Conservation (phyloP, 2,329 filamentous ascomycete genomes). For the Sporothrix phasma region DNA sequence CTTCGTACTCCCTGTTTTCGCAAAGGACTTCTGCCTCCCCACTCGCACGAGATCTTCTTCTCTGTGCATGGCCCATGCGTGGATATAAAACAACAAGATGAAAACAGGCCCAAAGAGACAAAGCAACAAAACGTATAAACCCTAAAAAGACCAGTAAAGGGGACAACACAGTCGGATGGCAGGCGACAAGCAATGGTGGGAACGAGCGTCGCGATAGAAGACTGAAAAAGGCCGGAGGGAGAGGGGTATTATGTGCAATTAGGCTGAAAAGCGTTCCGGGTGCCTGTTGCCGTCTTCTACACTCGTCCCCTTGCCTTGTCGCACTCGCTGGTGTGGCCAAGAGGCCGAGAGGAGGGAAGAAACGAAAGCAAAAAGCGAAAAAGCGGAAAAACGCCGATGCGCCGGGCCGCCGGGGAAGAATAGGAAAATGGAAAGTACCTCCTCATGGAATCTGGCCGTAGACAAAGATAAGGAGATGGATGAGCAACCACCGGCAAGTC, state of each 20-base stretch:
- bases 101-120: neutral
- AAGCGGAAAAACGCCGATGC: neutral
- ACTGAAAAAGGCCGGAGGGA: neutral
- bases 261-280: neutral
- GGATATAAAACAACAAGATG: conserved; percentile 1
- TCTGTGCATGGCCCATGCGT: neutral
- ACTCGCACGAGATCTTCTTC: neutral
- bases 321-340: no score
- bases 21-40: neutral
- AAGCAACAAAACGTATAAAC: neutral
- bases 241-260: neutral
- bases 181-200: neutral
- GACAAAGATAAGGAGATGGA: neutral
- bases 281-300: neutral
- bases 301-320: neutral
- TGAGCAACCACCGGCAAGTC: neutral
- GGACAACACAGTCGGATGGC: neutral
- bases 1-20: neutral
- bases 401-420: neutral
- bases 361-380: neutral
- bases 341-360: neutral
- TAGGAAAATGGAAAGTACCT: neutral
- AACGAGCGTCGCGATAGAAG: neutral
- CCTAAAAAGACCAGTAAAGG: neutral
- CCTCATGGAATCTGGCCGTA: neutral